Evolutionary conservation across 2,329 filamentous ascomycete species (phyloP), one percentile per base, ranked within the genome.

Genomic region (Phaeophleospora eucalypticola): DNA sequence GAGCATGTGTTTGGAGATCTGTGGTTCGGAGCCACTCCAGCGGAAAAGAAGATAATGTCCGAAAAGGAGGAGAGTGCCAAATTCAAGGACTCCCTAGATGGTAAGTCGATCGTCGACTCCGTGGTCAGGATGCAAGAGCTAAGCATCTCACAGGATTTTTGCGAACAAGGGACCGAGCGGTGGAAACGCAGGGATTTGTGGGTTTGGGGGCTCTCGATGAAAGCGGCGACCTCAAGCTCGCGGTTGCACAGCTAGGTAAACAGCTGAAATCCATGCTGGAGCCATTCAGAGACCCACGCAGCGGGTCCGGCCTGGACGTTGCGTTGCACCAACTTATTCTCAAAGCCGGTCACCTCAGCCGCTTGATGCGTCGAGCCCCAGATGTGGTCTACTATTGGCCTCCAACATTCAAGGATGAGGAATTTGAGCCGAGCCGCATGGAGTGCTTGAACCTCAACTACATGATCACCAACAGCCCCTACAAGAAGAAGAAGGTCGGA

Each of bases 21-120:
- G 18, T 58, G 54, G 43, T 64, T 66, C 41, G 63, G 62, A 3
- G 60, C 49, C 4, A 33, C 39, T 9, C 24, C 24, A 7, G 35
- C 46, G 1, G 41, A 54, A 1, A 33, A 55, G 20, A 35, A 41
- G 24, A 37, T 59, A 2, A 62, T 65, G 35, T 58, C 68, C 36
- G 43, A 66, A 42, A 65, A 67, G 54, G 66, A 74, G 45, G 54
- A 65, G 21, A 35, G 29, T 20, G 15, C 8, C 7, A 59, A 66
- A 36, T 61, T 64, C n/a, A 63, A 64, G 59, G 45, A 68, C 58
- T 12, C 6, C 7, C 56, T 66, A 64, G 63, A 73, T 68, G 71
- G 62, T 65, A 37, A 45, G 57, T 42, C 3, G 7, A 16, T n/a
- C n/a, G n/a, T n/a, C n/a, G n/a, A 29, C 24, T 12, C 24, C 4